Evolutionary conservation across 352 stramenopile genomes (phyloP), one percentile per base, ranked within the genome.

Genomic region (Pythium sukuiense): DNA sequence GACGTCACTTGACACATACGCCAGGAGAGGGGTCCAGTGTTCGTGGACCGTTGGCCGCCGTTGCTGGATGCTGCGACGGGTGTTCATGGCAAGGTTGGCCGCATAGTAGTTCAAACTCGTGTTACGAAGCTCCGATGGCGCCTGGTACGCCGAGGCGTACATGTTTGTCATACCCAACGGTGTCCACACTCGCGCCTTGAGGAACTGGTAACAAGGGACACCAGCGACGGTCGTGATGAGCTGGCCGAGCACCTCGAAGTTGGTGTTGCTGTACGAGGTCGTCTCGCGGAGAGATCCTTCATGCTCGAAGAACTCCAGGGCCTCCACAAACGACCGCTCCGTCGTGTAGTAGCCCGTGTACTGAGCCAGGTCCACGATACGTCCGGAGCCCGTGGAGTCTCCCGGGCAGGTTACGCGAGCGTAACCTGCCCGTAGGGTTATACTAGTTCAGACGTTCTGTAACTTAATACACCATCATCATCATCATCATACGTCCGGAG

Each of bases 101-200:
- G 20, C n/a, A n/a, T n/a, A n/a, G n/a, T n/a, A 24, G 55, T 53
- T 72, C 43, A 33, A 54, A 57, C 20, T 79, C 9, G 16, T 37
- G 6, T 26, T 13, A 16, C 29, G 12, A 1, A 61, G 12, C 4
- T 8, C 7, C 7, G 4, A 20, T 3, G 65, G 65, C 0, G 55
- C 58, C 5, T 55, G 20, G 1, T 59, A 0, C 1, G 74, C 68
- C 1, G 71, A 79, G 5, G 67, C 63, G 27, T 79, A 87, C 11
- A 80, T 89, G 46, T 78, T 66, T 16, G 53, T 83, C 81, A 91
- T 89, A 2, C 70, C 73, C 11, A 91, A 69, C 0, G 83, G 83
- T 0, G 76, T 64, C 70, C 76, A 89, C 37, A 91, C 74, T 12
- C 72, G 69, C 13, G 77, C 61, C 18, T 76, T 60, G 2, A 91